These are phyloP conservation scores for Monosporascus sp. DNA, from an alignment of 2,329 filamentous ascomycete species.

Conservation along the genomic window DNA sequence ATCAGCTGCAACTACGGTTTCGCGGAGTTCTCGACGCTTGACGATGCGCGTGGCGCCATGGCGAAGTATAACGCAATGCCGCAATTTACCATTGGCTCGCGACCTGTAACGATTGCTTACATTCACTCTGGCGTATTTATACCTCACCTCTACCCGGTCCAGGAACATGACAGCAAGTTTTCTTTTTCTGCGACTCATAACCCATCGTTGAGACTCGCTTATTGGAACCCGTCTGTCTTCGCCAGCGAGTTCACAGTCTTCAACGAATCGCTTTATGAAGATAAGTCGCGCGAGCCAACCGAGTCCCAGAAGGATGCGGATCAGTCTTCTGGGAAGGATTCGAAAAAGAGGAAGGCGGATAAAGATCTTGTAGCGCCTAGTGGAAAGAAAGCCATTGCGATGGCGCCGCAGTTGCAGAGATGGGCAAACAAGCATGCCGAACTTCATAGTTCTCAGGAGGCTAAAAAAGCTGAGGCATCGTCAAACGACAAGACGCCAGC, in stretches of 20 bases:
- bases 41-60: conserved; percentile 71
- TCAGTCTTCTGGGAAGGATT: conserved; percentile 23
- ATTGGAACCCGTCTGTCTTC: conserved; percentile 72
- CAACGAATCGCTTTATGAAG: conserved; percentile 38
- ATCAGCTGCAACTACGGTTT: conserved; percentile 80
- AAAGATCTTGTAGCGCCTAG: conserved; percentile 31
- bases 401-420: conserved; percentile 62
- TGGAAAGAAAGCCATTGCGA: conserved; percentile 47
- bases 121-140: conserved; percentile 85
- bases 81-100: conserved; percentile 73
- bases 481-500: conserved; percentile 24
- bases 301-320: conserved; percentile 30
- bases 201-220: conserved; percentile 61
- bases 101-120: conserved; percentile 64
- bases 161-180: conserved; percentile 52
- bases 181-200: conserved; percentile 70
- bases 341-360: conserved; percentile 42
- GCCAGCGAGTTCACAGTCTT: conserved; percentile 59
- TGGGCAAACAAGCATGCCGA: conserved; percentile 68
- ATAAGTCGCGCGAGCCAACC: conserved; percentile 33
- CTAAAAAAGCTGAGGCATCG: conserved; percentile 23
- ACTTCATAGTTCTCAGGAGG: conserved; percentile 49
- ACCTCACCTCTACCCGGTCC: conserved; percentile 57
- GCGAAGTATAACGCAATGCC: conserved; percentile 66
- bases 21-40: conserved; percentile 71